Base-by-base conservation (phyloP, 2,329 filamentous ascomycete species). In the Hysterium pulicare region DNA sequence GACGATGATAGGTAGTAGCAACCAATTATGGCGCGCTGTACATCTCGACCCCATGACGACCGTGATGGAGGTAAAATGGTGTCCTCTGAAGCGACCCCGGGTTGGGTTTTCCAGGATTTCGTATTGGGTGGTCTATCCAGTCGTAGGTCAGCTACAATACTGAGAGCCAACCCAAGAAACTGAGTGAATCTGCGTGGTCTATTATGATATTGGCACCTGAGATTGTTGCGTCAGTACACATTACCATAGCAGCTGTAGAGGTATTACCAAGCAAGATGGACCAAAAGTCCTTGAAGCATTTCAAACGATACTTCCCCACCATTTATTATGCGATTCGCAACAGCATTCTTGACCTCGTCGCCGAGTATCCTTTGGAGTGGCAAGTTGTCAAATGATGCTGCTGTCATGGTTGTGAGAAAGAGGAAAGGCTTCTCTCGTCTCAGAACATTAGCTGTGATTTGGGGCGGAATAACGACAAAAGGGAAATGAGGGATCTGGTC, bases 1-100 rank as follows among this genome's bases (percentile, higher is more conserved):
- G 63, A 61, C 4, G 69, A 70, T 9, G 68, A 66, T 10, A 74
- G 51, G 45, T 70, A 71, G 46, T 69, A 74, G 21, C 69, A 66
- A 3, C 70, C 72, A 3, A 68, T 64, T 10, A 71, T 59, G 2
- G 71, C 70, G 35, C 71, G 62, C 39, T 71, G 66, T 40, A 71
- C 70, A 19, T 72, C 71, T n/a, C 49, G 42, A 3, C 64, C 59
- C 57, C 59, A 64, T 11, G 49, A 44, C 41, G 44, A 20, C 28
- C 17, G 23, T 35, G 16, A 3, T 22, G 38, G 10, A 23, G 15
- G 17, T 7, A 34, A 10, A 13, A 21, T 11, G 11, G 31, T 22
- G 8, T 35, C 30, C 17, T 22, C 28, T 20, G 32, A 15, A 39
- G 39, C 40, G n/a, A 46, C 45, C 16, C 50, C 53, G 22, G 41